A percentile compares a stretch with the other conserved stretches of the same genome.
These are phyloP conservation scores for Alternaria consortialis DNA, from an alignment of 2,329 filamentous ascomycete species.

Conservation along the genomic window DNA sequence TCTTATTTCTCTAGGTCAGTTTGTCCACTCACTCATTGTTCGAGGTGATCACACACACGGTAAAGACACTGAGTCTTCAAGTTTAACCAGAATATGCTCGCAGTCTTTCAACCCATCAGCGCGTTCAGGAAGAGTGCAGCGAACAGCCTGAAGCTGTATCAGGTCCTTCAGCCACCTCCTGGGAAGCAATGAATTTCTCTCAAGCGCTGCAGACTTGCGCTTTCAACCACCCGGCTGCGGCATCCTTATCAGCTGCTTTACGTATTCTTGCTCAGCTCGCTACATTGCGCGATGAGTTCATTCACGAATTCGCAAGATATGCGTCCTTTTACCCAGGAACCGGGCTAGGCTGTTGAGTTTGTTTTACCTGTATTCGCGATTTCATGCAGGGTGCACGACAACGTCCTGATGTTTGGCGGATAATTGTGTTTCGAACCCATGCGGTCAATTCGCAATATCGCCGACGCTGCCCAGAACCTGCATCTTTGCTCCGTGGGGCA, in stretches of 20 bases:
- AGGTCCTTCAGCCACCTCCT: neutral
- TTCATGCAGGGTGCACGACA: neutral
- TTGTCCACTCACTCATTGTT: neutral
- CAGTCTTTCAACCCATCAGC: neutral
- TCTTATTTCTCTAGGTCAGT: neutral
- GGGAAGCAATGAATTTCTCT: neutral
- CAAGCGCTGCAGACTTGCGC: neutral
- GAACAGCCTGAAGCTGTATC: too few relatives aligned
- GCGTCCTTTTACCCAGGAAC: constrained; percentile 3
- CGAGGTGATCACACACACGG: neutral
- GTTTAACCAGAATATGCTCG: neutral
- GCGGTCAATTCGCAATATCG: neutral
- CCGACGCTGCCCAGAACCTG: neutral
- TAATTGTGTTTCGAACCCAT: neutral
- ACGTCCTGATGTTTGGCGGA: neutral
- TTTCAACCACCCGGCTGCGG: neutral
- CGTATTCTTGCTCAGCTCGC: neutral
- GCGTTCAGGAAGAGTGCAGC: neutral
- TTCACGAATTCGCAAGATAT: constrained; percentile 5
- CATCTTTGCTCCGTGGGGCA: neutral
- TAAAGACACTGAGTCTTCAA: neutral
- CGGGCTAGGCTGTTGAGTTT: constrained; percentile 1
- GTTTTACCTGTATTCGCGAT: constrained; percentile 1
- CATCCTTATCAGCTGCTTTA: neutral
- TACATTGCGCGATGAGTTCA: neutral